Evolutionary conservation across 73 alveolate species (phyloP).

Genomic region (Vitrella brassicaformis): DNA sequence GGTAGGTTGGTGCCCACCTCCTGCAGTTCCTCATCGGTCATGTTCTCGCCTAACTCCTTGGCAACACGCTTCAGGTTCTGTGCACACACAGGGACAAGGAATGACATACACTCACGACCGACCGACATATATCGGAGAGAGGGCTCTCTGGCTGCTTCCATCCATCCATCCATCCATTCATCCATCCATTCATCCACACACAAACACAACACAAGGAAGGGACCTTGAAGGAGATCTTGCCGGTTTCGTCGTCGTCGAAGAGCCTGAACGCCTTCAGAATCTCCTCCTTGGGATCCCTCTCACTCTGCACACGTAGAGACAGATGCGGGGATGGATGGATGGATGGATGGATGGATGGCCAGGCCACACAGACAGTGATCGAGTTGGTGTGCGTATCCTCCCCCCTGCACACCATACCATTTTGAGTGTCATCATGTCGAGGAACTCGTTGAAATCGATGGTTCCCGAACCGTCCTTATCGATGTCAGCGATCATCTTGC

Average conservation of each 20-base stretch:
- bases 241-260: slow-evolving; percentile 85
- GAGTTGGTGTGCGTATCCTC: too few relatives aligned
- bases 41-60: slow-evolving; percentile 47
- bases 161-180: too few relatives aligned
- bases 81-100: neutral
- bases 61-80: slow-evolving; percentile 66
- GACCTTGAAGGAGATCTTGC: slow-evolving; percentile 55
- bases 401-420: too few relatives aligned
- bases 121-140: neutral
- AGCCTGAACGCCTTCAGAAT: slow-evolving; percentile 81
- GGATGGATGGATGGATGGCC: neutral
- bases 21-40: slow-evolving; percentile 33
- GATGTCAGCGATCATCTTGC: slow-evolving; percentile 67
- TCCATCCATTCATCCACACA: neutral
- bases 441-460: slow-evolving; percentile 66
- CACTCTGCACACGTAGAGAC: neutral
- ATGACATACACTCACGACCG: too few relatives aligned
- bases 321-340: neutral
- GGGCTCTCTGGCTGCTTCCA: too few relatives aligned
- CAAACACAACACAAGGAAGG: neutral
- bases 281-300: slow-evolving; percentile 52
- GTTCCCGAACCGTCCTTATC: slow-evolving; percentile 85
- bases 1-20: neutral
- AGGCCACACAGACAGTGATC: too few relatives aligned
- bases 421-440: slow-evolving; percentile 40